Conservation (phyloP, 2,329 filamentous ascomycete species). For the Cryphonectria parasitica region DNA sequence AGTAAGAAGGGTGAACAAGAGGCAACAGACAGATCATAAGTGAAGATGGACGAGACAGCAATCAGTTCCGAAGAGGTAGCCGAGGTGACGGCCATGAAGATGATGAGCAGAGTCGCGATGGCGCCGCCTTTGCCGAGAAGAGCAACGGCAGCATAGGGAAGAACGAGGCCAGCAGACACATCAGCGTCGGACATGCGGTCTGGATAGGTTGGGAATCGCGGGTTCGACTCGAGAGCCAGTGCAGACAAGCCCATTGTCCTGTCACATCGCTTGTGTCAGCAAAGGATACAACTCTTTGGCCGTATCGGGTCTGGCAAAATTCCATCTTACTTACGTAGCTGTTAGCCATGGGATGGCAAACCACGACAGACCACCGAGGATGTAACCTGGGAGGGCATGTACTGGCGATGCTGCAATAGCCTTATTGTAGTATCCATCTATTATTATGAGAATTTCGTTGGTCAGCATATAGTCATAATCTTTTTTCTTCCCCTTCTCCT, state of each 20-base stretch:
- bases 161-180: slow-evolving; percentile 79
- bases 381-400: slow-evolving; percentile 84
- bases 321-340: slow-evolving; percentile 56
- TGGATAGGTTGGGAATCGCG: slow-evolving; percentile 72
- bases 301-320: neutral
- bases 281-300: neutral
- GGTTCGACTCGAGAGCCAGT: slow-evolving; percentile 76
- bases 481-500: neutral
- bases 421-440: slow-evolving; percentile 85
- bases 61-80: slow-evolving; percentile 84
- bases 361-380: slow-evolving; percentile 85
- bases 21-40: slow-evolving; percentile 68
- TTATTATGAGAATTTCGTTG: slow-evolving; percentile 40
- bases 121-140: slow-evolving; percentile 82
- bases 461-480: slow-evolving; percentile 49
- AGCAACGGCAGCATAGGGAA: slow-evolving; percentile 84
- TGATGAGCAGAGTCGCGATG: slow-evolving; percentile 74
- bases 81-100: slow-evolving; percentile 90
- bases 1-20: neutral
- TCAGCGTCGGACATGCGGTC: slow-evolving; percentile 73
- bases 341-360: slow-evolving; percentile 92
- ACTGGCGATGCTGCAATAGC: slow-evolving; percentile 87
- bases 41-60: slow-evolving; percentile 84
- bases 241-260: slow-evolving; percentile 80
- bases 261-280: neutral